Evolutionary conservation across 768 basidiomycete genomes (phyloP), one percentile per base, ranked within the genome.

Genomic region (Rhodotorula diobovata): DNA sequence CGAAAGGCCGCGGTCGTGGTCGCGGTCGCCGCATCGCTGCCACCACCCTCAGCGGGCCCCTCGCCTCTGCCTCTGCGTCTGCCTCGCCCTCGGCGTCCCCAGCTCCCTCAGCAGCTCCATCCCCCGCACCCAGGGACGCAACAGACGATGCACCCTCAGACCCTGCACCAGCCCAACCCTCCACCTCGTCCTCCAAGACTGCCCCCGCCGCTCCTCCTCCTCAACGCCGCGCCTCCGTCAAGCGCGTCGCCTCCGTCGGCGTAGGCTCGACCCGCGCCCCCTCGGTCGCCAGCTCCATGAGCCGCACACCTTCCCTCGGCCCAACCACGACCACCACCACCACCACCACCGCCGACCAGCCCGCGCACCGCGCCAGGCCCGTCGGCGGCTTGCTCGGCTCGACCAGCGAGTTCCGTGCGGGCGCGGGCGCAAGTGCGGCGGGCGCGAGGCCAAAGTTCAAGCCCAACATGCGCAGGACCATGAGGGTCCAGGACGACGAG

Each of bases 371-470:
- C 23, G 68, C 61, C 57, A 45, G 72, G 45, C 56, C 66, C n/a
- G 73, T 74, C 37, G 73, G 73, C 18, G 73, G 73, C 0, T 34
- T 74, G 43, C 46, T 74, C 16, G 69, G 67, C 8, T 45, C 35
- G n/a, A 62, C 56, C 63, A 68, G 67, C 63, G 67, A 71, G 73
- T 74, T 67, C 55, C 67, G 66, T 57, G 41, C 41, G 15, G 23
- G 9, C 18, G 39, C 34, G 28, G 41, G 45, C 16, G 63, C 60
- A 12, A 55, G 37, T 18, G n/a, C 41, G 6, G 39, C 41, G 1
- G 41, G 57, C 12, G 59, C 34, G 2, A 71, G 66, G 61, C 39
- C 64, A 11, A 74, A 68, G 63, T 74, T 74, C 41, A 51, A 41
- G 70, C 73, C 73, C 4, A 74, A 71, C 50, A 68, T 74, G 63